Evolutionary conservation across 2,329 filamentous ascomycete genomes (phyloP), one percentile per base, ranked within the genome.

Genomic region (Torrubiellomyces zombiae): DNA sequence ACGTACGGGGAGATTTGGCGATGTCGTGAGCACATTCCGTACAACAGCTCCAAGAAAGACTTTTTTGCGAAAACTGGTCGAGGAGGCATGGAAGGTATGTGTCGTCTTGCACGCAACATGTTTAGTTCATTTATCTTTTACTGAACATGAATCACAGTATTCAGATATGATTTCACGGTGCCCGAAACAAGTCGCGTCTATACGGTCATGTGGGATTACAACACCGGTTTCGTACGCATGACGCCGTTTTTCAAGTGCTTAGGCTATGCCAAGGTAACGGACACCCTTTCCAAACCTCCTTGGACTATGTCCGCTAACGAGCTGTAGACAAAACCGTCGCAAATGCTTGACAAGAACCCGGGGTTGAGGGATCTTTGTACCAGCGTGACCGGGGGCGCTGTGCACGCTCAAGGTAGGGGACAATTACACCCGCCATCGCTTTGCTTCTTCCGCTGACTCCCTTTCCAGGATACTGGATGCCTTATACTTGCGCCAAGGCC

Each of bases 191-290:
- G 74, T 2, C 63, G 60, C 33, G 60, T 67, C 26, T 85, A 77
- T 46, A 69, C 67, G 1, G 73, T 95, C 32, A 83, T 94, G 69
- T 98, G 89, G 89, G 89, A 98, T 50, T 94, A 94, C 55, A 86
- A 91, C 39, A 71, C 86, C 32, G 89, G 89, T 7, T 72, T 95
- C 16, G 85, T 95, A 33, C 75, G 86, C 32, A 91, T 92, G 51
- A 94, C 85, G 3, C 78, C 83, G 15, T 80, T 95, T 45, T 95
- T 95, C 64, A 93, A 93, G 49, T 83, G 79, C 36, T 75, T 75
- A 45, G 73, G 76, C 34, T 86, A 86, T 44, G 67, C 75, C 35
- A 98, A 98, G 71, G 86, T 83, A 46, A 43, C 26, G 18, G 12
- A 14, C 10, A 5, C 9, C 16, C 6, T 3, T 58, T 18, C 13